A percentile compares a stretch with the other conserved stretches of the same genome.
phyloP scores from a whole-genome alignment of 2,329 filamentous ascomycete genomes.

The Venturia aucupariae region DNA sequence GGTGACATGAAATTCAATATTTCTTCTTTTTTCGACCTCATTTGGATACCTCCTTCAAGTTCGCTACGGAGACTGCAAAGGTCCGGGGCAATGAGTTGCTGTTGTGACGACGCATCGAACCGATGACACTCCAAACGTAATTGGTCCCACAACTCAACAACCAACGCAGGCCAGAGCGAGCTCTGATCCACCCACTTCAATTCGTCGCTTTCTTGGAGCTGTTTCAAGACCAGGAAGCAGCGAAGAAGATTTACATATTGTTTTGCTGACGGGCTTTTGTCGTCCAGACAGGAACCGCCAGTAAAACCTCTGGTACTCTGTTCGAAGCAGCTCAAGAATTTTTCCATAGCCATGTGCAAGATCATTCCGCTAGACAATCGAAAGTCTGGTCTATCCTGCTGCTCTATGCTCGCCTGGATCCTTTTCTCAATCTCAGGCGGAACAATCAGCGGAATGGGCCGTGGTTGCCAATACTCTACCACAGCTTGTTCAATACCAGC shows the following conservation, averaged over 20 bases:
- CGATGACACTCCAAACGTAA: neutral
- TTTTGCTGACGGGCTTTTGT: neutral
- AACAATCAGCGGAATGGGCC: neutral
- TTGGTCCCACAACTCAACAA: neutral
- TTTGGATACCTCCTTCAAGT: neutral
- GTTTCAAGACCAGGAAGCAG: neutral
- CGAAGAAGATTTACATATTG: neutral
- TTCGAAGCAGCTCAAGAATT: neutral
- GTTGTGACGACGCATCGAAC: neutral
- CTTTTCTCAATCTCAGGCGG: neutral
- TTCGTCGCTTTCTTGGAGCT: neutral
- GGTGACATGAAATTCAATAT: neutral
- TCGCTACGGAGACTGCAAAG: neutral
- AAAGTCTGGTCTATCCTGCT: neutral
- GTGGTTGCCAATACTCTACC: neutral
- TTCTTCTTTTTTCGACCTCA: neutral
- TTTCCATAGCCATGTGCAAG: neutral
- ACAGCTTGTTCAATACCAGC: neutral
- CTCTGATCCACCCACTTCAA: neutral
- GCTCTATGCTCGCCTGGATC: neutral
- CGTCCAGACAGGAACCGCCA: neutral
- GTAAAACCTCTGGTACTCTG: neutral
- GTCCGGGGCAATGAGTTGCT: neutral
- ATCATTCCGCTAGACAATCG: neutral
- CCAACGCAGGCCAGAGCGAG: neutral